phyloP scores from a whole-genome alignment of 805 yeast genomes.

The Candida nemodendra region DNA sequence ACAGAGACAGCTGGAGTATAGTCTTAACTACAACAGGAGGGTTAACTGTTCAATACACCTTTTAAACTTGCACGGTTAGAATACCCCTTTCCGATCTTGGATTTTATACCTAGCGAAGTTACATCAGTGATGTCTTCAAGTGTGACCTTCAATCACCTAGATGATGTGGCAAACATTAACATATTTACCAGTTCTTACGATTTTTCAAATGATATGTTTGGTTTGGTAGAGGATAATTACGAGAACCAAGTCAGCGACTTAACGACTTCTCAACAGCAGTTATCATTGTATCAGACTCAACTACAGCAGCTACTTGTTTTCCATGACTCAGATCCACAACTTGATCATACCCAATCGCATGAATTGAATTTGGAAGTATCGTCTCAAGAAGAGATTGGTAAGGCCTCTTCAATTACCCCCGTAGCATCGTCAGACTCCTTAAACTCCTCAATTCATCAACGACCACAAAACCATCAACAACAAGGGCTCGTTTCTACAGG shows the following conservation, averaged over 20 bases:
- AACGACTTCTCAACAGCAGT: conserved; percentile 1
- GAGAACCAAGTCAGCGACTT: not conserved
- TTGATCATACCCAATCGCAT: conserved; percentile 6
- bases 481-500: conserved; percentile 1
- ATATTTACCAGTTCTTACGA: conserved; percentile 6
- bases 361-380: conserved; percentile 17
- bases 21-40: no score
- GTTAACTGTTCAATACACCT: no score
- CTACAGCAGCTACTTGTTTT: not conserved
- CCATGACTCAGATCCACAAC: conserved; percentile 7
- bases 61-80: no score
- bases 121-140: conserved; percentile 10
- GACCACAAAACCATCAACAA: conserved; percentile 2
- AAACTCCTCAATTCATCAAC: conserved; percentile 3
- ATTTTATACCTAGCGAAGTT: not conserved
- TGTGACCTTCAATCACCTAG: conserved; percentile 15
- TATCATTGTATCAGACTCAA: conserved; percentile 1
- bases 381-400: conserved; percentile 12
- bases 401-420: conserved; percentile 1
- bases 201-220: conserved; percentile 8
- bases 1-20: no score
- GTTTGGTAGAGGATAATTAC: conserved; percentile 15
- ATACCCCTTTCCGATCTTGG: not conserved
- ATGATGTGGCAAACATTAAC: conserved; percentile 9
- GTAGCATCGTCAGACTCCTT: conserved; percentile 7